Conservation (phyloP, 2,329 filamentous ascomycete species). For the Rhynchosporium secalis region DNA sequence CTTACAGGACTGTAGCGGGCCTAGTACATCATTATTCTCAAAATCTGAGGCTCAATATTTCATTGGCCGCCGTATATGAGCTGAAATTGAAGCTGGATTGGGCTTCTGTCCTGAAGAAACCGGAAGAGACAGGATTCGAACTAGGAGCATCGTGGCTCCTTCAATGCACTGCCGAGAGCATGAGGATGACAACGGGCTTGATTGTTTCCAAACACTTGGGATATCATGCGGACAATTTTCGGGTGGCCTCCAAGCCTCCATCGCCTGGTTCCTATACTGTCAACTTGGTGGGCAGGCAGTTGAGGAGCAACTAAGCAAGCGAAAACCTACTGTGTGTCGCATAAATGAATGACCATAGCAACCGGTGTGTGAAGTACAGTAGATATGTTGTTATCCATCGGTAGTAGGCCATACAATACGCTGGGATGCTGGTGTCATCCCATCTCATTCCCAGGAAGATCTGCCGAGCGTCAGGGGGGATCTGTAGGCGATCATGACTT, state of each 20-base stretch:
- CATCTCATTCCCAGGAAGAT: conserved; percentile 19
- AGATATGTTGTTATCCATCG: conserved; percentile 9
- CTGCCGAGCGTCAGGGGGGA: conserved; percentile 5
- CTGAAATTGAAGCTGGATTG: too few relatives aligned
- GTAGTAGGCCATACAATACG: conserved; percentile 5
- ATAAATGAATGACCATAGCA: conserved; percentile 15
- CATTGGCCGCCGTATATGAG: too few relatives aligned
- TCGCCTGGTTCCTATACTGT: background rate
- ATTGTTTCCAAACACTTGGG: conserved; percentile 28
- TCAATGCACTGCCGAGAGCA: conserved; percentile 23
- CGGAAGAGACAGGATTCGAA: background rate
- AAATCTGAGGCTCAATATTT: too few relatives aligned
- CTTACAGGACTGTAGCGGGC: too few relatives aligned
- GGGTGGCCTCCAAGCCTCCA: conserved; percentile 3
- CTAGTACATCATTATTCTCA: too few relatives aligned
- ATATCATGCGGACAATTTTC: conserved; percentile 26
- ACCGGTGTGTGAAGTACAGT: background rate
- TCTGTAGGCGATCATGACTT: conserved; percentile 16
- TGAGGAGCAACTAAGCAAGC: conserved; percentile 13
- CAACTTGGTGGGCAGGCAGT: conserved; percentile 16
- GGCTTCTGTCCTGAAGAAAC: background rate
- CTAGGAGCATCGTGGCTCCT: background rate
- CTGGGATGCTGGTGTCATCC: conserved; percentile 1
- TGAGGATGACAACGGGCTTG: conserved; percentile 26
- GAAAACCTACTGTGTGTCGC: conserved; percentile 21